phyloP scores from a whole-genome alignment of 495 filamentous ascomycete genomes.

The Neurospora terricola region DNA sequence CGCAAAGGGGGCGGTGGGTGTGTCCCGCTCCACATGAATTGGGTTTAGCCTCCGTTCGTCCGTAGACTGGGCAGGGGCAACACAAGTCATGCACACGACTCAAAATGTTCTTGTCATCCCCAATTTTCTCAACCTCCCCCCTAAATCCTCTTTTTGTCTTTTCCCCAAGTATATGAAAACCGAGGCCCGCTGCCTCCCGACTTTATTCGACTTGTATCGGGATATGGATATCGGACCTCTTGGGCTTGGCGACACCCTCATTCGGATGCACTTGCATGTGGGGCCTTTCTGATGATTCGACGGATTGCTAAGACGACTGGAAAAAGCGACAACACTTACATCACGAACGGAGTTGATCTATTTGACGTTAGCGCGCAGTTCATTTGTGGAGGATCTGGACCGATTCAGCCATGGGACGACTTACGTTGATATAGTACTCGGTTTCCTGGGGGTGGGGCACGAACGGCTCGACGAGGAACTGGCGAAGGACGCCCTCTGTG shows the following conservation, averaged over 20 bases:
- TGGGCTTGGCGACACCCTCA: background rate
- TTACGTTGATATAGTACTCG: slow-evolving; percentile 92
- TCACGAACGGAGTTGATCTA: slow-evolving; percentile 31
- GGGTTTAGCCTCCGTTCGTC: slow-evolving; percentile 50
- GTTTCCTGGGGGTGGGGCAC: slow-evolving; percentile 87
- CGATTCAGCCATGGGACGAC: slow-evolving; percentile 55
- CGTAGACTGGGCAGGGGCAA: slow-evolving; percentile 20
- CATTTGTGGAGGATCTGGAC: slow-evolving; percentile 56
- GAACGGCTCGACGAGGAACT: slow-evolving; percentile 98
- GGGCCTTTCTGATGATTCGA: slow-evolving; percentile 2
- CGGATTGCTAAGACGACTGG: slow-evolving; percentile 11
- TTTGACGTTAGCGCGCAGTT: slow-evolving; percentile 29
- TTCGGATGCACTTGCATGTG: slow-evolving; percentile 13
- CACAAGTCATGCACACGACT: background rate
- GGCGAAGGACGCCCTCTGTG: slow-evolving; percentile 74
- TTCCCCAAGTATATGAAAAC: background rate
- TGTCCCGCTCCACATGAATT: slow-evolving; percentile 19
- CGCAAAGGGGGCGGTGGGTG: background rate
- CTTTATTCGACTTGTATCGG: background rate
- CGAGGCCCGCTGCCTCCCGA: background rate
- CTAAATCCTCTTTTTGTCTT: slow-evolving; percentile 5
- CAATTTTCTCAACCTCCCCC: slow-evolving; percentile 1
- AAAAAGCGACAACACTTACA: slow-evolving; percentile 19
- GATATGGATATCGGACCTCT: background rate
- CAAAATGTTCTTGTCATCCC: background rate